These are phyloP conservation scores for Globisporangium radiosum DNA, from an alignment of 352 stramenopile genomes.

Conservation along the genomic window DNA sequence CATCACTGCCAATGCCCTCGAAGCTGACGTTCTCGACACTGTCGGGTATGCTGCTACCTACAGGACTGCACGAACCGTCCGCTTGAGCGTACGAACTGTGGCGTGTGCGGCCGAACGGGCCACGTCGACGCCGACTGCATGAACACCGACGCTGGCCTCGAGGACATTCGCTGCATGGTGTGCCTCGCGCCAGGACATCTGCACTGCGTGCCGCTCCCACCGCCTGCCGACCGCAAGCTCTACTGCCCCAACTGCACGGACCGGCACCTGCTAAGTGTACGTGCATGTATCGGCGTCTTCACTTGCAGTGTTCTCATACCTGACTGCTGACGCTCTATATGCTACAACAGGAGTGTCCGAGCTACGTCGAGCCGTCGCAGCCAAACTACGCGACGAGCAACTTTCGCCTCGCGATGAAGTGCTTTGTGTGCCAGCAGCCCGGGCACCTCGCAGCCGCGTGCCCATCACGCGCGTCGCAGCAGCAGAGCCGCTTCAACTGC, in stretches of 20 bases:
- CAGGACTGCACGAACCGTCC: constrained; percentile 56
- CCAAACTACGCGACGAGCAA: constrained; percentile 42
- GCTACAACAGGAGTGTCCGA: constrained; percentile 19
- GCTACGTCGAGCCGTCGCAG: constrained; percentile 36
- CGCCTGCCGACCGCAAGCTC: constrained; percentile 55
- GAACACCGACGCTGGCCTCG: constrained; percentile 17
- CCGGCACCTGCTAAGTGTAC: constrained; percentile 42
- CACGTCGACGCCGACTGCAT: constrained; percentile 42
- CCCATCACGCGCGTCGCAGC: constrained; percentile 39
- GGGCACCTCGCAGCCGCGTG: constrained; percentile 74
- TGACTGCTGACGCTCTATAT: too few relatives aligned
- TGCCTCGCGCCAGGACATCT: constrained; percentile 56
- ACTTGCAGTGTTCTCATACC: too few relatives aligned
- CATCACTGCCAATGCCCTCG: background rate
- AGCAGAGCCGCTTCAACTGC: constrained; percentile 28
- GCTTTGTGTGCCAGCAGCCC: constrained; percentile 60
- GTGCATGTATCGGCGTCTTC: background rate
- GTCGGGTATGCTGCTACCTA: background rate
- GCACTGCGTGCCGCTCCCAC: constrained; percentile 58
- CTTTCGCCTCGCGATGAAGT: constrained; percentile 47
- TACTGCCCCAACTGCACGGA: constrained; percentile 64
- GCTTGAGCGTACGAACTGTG: constrained; percentile 32
- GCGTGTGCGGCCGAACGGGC: constrained; percentile 45
- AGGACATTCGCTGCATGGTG: constrained; percentile 66
- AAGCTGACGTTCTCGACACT: too few relatives aligned